A percentile compares a stretch with the other conserved stretches of the same genome.
Conservation (phyloP, 345 rosid species). For the Gossypium arboreum region DNA sequence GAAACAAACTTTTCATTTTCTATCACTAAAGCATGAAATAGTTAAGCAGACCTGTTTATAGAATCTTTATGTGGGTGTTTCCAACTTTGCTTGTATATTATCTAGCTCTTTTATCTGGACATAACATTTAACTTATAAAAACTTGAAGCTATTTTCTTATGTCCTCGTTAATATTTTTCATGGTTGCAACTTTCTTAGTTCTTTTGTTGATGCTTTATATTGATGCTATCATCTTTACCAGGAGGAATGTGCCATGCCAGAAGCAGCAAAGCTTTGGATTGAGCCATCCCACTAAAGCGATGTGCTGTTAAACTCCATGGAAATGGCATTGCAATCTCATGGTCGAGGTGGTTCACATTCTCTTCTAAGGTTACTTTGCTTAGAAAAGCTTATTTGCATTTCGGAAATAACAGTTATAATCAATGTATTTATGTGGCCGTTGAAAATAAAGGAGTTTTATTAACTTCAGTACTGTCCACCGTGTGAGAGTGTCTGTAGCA, state of each 20-base stretch:
- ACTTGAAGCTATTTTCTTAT: not conserved
- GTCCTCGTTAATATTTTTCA: not conserved
- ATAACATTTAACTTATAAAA: not conserved
- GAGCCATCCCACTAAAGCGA: not conserved
- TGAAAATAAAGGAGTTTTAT: constrained; percentile 2
- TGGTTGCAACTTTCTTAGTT: not conserved
- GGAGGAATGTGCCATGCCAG: not conserved
- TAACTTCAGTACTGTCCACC: not conserved
- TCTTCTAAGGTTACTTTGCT: not conserved
- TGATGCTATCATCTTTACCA: not conserved
- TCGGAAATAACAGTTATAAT: not conserved
- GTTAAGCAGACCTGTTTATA: not conserved
- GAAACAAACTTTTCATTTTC: not conserved
- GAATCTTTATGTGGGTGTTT: not conserved
- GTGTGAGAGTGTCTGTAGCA: not conserved
- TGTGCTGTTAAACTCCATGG: not conserved
- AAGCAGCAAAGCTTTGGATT: not conserved
- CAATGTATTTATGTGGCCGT: not conserved
- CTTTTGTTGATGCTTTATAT: not conserved
- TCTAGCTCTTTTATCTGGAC: not conserved
- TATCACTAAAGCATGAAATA: not conserved
- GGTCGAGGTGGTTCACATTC: not conserved
- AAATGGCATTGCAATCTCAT: not conserved
- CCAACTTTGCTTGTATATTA: not conserved
- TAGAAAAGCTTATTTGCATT: not conserved